Evolutionary conservation across 2,329 filamentous ascomycete genomes (phyloP).

Genomic region (Mariannaea sp.): DNA sequence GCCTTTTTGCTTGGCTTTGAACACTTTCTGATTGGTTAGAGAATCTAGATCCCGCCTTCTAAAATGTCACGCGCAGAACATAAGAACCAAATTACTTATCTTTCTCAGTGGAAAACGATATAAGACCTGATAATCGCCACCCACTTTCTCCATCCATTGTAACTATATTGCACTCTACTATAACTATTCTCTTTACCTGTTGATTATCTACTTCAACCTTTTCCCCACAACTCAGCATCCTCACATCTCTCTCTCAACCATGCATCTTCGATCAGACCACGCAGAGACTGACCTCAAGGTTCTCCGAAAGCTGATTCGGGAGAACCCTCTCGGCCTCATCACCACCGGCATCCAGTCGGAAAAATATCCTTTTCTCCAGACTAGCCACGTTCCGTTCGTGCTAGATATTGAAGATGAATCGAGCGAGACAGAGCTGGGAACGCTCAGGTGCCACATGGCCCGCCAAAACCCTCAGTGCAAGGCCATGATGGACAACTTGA

Average conservation of each 20-base stretch:
- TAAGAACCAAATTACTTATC: background rate
- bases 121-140: background rate
- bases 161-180: no score
- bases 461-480: constrained; percentile 67
- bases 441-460: constrained; percentile 66
- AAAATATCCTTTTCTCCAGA: constrained; percentile 57
- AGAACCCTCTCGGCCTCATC: constrained; percentile 65
- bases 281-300: constrained; percentile 54
- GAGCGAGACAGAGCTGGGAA: constrained; percentile 46
- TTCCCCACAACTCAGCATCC: no score
- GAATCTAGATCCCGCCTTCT: background rate
- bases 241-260: constrained; percentile 37
- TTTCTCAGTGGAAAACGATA: no score
- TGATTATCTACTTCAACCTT: no score
- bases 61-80: background rate
- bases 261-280: constrained; percentile 63
- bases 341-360: constrained; percentile 63
- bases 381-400: constrained; percentile 64
- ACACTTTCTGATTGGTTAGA: constrained; percentile 4
- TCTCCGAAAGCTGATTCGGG: constrained; percentile 60
- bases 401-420: constrained; percentile 54
- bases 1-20: constrained; percentile 2
- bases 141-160: background rate
- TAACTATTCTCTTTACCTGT: no score
- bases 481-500: constrained; percentile 56